Conservation (phyloP, 306 rosid genomes). For the Rosa persica region DNA sequence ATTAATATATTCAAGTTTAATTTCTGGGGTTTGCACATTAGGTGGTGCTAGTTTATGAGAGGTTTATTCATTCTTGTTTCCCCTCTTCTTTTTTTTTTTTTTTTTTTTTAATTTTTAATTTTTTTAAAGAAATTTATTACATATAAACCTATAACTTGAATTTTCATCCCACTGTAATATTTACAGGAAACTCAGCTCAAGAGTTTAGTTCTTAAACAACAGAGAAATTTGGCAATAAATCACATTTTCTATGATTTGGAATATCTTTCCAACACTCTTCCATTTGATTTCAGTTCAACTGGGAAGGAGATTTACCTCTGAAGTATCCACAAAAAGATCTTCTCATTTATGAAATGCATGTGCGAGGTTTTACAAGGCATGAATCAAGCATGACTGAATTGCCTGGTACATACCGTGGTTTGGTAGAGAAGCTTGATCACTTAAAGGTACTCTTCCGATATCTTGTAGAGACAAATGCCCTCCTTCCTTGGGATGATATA, state of each 20-base stretch:
- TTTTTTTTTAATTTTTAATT: too few species aligned
- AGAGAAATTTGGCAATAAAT: not conserved
- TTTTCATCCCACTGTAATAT: not conserved
- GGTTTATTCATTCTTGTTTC: not conserved
- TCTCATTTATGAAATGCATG: slow-evolving; percentile 91
- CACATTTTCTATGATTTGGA: not conserved
- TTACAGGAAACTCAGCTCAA: not conserved
- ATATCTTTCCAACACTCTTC: slow-evolving; percentile 6
- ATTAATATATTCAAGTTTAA: not conserved
- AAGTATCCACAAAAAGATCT: slow-evolving; percentile 78
- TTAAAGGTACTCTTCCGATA: slow-evolving; percentile 57
- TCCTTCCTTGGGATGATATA: slow-evolving; percentile 19
- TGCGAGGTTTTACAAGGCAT: slow-evolving; percentile 87
- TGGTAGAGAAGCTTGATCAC: slow-evolving; percentile 90
- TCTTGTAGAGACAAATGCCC: slow-evolving; percentile 8
- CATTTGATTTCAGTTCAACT: slow-evolving; percentile 71
- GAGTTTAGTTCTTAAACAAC: not conserved
- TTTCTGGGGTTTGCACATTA: not conserved
- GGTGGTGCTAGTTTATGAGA: not conserved
- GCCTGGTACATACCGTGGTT: slow-evolving; percentile 94
- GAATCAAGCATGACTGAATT: slow-evolving; percentile 67
- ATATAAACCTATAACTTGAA: not conserved
- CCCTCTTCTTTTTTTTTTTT: too few species aligned
- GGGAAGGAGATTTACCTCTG: slow-evolving; percentile 98
- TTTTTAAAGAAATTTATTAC: too few species aligned